Conservation (phyloP, 164 flowering plant genomes). For the Aristolochia contorta region DNA sequence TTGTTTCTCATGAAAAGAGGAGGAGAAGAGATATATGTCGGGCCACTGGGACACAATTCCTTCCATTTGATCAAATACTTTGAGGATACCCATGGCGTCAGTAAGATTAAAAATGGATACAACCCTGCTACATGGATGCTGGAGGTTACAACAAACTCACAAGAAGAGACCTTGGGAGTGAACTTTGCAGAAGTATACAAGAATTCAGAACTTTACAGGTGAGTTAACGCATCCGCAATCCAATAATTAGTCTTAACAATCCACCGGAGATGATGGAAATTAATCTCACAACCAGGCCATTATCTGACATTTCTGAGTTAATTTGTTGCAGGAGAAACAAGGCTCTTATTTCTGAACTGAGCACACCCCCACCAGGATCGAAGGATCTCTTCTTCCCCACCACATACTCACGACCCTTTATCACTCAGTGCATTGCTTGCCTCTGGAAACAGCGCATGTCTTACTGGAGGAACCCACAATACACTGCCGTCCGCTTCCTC, state of each 20-base stretch:
- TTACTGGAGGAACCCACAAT: constrained; percentile 59
- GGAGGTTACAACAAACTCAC: constrained; percentile 20
- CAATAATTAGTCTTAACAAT: neutral
- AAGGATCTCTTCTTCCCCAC: constrained; percentile 31
- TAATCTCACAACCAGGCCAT: no score
- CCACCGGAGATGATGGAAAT: neutral
- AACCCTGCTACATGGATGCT: constrained; percentile 36
- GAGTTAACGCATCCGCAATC: neutral
- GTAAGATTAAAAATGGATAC: constrained; percentile 21
- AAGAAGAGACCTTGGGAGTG: constrained; percentile 21
- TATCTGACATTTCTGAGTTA: neutral
- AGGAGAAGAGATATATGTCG: constrained; percentile 50
- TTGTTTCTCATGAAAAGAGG: constrained; percentile 47
- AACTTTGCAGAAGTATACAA: constrained; percentile 19
- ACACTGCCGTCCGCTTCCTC: constrained; percentile 36
- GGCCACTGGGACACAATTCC: constrained; percentile 41
- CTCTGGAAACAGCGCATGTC: constrained; percentile 60
- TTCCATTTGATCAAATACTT: constrained; percentile 42
- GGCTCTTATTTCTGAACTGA: constrained; percentile 20
- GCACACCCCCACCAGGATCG: constrained; percentile 25
- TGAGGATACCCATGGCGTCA: constrained; percentile 45
- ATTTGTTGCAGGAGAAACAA: constrained; percentile 28
- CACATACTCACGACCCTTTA: constrained; percentile 32
- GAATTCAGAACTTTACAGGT: constrained; percentile 19
- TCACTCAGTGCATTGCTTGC: constrained; percentile 35